Conservation (phyloP, 805 yeast species). For the Saturnispora hagleri region DNA sequence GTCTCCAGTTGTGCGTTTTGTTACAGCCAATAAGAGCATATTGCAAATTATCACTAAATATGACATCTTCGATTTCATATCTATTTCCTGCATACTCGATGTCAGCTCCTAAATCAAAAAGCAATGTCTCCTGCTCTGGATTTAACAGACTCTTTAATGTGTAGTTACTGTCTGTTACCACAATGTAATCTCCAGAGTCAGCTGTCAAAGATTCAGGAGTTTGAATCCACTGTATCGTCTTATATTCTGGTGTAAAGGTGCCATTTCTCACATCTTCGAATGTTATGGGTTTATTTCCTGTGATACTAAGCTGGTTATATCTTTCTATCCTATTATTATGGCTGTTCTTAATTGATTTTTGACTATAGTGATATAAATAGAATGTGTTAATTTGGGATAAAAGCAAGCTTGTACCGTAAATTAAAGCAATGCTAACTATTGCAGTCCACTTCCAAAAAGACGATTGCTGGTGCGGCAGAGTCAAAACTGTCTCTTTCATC, state of each 20-base stretch:
- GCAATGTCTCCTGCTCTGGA: constrained; percentile 32
- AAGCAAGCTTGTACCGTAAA: constrained; percentile 21
- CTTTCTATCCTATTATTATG: not conserved
- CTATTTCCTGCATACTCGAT: constrained; percentile 33
- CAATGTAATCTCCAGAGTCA: constrained; percentile 63
- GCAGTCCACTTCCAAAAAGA: constrained; percentile 4
- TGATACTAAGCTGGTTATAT: not conserved
- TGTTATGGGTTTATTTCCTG: constrained; percentile 24
- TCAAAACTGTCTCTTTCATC: not conserved
- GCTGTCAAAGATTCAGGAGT: constrained; percentile 37
- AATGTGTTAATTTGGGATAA: constrained; percentile 7
- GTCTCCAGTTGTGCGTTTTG: constrained; percentile 60
- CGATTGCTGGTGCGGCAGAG: not conserved
- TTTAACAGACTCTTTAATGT: constrained; percentile 46
- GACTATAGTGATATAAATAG: constrained; percentile 1
- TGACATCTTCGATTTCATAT: constrained; percentile 42
- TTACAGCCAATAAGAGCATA: constrained; percentile 54
- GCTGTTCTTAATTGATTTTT: not conserved
- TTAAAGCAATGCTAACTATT: constrained; percentile 6
- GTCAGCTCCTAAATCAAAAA: constrained; percentile 39
- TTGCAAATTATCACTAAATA: constrained; percentile 59
- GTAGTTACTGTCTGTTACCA: constrained; percentile 39
- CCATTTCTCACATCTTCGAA: constrained; percentile 45
- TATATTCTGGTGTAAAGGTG: constrained; percentile 42
- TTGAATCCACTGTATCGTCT: constrained; percentile 62